Evolutionary conservation across 75 land plant genomes (phyloP), one percentile per base, ranked within the genome.

Genomic region (Larix kaempferi): DNA sequence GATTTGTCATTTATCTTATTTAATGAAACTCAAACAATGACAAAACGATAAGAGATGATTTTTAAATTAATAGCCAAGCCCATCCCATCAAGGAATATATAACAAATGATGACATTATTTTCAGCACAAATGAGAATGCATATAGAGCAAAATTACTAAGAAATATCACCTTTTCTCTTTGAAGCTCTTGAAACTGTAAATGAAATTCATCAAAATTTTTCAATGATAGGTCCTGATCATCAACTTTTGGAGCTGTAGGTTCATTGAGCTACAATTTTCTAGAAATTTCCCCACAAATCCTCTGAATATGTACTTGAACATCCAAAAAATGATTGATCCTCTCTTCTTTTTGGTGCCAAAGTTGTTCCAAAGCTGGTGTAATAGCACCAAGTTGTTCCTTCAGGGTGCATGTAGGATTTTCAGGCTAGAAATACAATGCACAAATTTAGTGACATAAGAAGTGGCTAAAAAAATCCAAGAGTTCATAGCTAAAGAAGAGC

Each of bases 341-440:
- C 79, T 91, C 94, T 37, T 97, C 95, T 73, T 91, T 95, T 78
- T 89, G 88, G 73, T 84, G 85, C 77, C 90, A 89, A 33, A 97
- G 83, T 57, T 91, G 83, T 73, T 97, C 95, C 78, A 97, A 72
- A 35, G 78, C 77, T 5, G 99, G 99, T 39, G 88, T 87, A 71
- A 97, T 85, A 44, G 93, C 91, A 56, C 89, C 91, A 78, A 97
- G 90, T 78, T 97, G 99, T 65, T 94, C 98, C 78, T 89, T 97
- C 80, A 97, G 87, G 17, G 99, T 97, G 54, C 98, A 92, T 22
- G 84, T 62, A 6, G 89, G 79, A 56, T 92, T 88, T 22, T 92
- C 99, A 25, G 92, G 90, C 92, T 93, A 83, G 25, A 54, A 81
- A 35, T 39, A n/a, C 57, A 44, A 21, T 33, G 59, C 74, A 25